These are phyloP conservation scores for Cladophialophora carrionii DNA, from an alignment of 2,329 filamentous ascomycete genomes.

Conservation along the genomic window DNA sequence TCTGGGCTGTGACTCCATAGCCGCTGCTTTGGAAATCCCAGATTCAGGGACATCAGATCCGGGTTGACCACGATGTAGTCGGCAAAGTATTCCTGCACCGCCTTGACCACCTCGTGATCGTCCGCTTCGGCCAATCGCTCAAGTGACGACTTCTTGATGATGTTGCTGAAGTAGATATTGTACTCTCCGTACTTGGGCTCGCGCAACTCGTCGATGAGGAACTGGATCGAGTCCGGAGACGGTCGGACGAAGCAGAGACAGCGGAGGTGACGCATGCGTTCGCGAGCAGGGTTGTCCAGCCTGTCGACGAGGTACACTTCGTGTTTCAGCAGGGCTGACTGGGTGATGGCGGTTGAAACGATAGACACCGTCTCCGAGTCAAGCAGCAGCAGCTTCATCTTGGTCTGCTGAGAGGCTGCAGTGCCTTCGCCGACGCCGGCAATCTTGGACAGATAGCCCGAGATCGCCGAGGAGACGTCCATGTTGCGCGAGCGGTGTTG, in stretches of 20 bases:
- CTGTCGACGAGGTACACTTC: constrained; percentile 98
- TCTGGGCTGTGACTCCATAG: constrained; percentile 84
- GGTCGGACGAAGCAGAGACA: constrained; percentile 93
- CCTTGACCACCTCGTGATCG: constrained; percentile 93
- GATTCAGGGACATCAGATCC: constrained; percentile 81
- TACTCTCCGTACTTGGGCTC: constrained; percentile 98
- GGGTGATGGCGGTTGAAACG: constrained; percentile 91
- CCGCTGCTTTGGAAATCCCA: constrained; percentile 71
- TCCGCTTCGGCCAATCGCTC: constrained; percentile 95
- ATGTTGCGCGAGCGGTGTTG: constrained; percentile 54
- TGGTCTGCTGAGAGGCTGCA: constrained; percentile 68
- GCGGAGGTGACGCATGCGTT: constrained; percentile 96
- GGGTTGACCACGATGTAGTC: constrained; percentile 95
- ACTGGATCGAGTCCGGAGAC: constrained; percentile 88
- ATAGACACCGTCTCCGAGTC: constrained; percentile 93
- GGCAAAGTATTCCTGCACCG: constrained; percentile 93
- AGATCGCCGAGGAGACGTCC: constrained; percentile 91
- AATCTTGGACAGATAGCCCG: constrained; percentile 96
- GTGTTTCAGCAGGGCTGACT: constrained; percentile 91
- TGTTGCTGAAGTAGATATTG: constrained; percentile 95
- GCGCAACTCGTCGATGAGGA: constrained; percentile 89
- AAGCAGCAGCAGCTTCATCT: constrained; percentile 97
- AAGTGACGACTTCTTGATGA: constrained; percentile 92
- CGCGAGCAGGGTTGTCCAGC: constrained; percentile 82
- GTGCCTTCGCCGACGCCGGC: constrained; percentile 76